Base-by-base conservation (phyloP, 2,329 filamentous ascomycete species). In the Cercospora sp. region DNA sequence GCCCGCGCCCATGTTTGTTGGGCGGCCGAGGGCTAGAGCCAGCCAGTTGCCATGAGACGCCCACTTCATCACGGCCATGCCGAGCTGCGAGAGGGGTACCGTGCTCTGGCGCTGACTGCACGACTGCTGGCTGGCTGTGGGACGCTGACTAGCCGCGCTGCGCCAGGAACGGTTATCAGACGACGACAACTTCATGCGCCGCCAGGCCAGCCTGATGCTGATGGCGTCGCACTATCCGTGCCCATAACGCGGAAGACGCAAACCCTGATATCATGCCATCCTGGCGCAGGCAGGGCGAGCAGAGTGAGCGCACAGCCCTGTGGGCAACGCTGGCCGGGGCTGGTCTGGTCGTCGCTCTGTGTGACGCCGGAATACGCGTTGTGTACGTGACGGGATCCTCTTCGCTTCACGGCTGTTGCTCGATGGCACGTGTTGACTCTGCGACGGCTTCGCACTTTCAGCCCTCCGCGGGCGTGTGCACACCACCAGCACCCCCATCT, bases 401-500 rank as follows among this genome's bases (percentile, higher is more conserved):
- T 45, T 63, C 60, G 60, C 60, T 63, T 53, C 60, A 16, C 60
- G 60, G 60, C 42, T 63, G 60, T 63, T 63, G 60, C 60, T 63
- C 60, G 45, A 55, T 30, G 16, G 48, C 51, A 57, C 61, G 48
- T 64, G 61, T 57, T 20, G 26, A 28, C 39, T 53, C 33, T 51
- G 39, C 39, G 28, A 45, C 45, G 60, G 39, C 60, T 53, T 31
- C 60, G 9, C 18, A 28, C 28, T 63, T 20, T 13, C 61, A 26
- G n/a, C 26, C 23, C 48, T 16, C 12, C 23, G 48, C 48, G 48
- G 48, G 45, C 45, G 45, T 51, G 20, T 31, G 36, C 45, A 53
- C 61, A 48, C 31, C 45, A 31, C 45, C 48, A 8, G 4, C 61
- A 23, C 39, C 30, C 61, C 45, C 51, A 20, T 63, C 30, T 36